These are phyloP conservation scores for Hypoxylon sp. DNA, from an alignment of 2,329 filamentous ascomycete species.

Conservation along the genomic window DNA sequence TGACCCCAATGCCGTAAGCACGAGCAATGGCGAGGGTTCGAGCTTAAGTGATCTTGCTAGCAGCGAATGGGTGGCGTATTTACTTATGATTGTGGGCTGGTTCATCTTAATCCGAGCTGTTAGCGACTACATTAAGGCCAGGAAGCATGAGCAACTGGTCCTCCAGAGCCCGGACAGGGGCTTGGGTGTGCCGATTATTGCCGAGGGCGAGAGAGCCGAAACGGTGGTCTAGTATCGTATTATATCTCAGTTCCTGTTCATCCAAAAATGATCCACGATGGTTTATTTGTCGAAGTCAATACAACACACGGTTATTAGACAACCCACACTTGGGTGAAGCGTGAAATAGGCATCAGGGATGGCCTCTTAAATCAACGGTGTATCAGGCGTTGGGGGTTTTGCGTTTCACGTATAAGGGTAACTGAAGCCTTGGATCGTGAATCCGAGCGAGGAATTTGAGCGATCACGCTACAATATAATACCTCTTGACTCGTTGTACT, in stretches of 20 bases:
- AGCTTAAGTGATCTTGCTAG: constrained; percentile 73
- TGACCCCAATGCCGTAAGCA: constrained; percentile 76
- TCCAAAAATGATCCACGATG: constrained; percentile 5
- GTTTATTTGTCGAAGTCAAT: constrained; percentile 25
- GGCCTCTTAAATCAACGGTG: constrained; percentile 23
- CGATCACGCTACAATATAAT: constrained; percentile 30
- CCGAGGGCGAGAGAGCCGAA: constrained; percentile 85
- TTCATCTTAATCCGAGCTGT: constrained; percentile 96
- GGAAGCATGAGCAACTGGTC: constrained; percentile 92
- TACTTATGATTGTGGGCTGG: constrained; percentile 97
- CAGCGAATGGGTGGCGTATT: constrained; percentile 91
- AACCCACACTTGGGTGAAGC: constrained; percentile 10
- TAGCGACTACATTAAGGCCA: constrained; percentile 88
- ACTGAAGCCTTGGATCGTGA: constrained; percentile 9
- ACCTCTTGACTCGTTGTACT: constrained; percentile 3
- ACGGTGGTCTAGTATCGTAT: constrained; percentile 72
- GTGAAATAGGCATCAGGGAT: constrained; percentile 20
- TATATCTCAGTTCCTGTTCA: constrained; percentile 2
- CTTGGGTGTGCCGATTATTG: constrained; percentile 86
- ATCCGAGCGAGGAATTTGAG: constrained; percentile 21
- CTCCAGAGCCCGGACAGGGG: constrained; percentile 93
- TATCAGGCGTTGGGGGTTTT: constrained; percentile 20
- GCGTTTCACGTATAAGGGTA: not conserved
- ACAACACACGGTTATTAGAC: constrained; percentile 32
- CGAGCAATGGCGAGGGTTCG: constrained; percentile 57